Conservation (phyloP, 352 stramenopile species). For the Globisporangium carolinianum region DNA sequence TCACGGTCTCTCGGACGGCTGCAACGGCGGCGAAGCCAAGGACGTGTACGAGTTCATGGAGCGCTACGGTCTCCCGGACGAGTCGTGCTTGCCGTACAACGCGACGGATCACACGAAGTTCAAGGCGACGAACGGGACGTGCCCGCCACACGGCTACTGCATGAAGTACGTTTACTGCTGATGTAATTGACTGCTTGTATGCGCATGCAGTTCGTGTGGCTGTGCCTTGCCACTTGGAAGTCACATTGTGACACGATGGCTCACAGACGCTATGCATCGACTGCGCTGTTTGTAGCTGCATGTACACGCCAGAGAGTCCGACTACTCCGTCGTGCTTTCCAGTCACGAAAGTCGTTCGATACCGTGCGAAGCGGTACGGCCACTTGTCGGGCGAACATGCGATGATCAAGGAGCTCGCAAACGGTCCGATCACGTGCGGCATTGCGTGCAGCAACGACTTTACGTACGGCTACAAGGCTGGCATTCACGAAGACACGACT, state of each 20-base stretch:
- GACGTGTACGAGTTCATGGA: slow-evolving; percentile 66
- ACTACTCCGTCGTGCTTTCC: slow-evolving; percentile 46
- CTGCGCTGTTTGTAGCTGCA: slow-evolving; percentile 34
- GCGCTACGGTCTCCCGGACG: slow-evolving; percentile 44
- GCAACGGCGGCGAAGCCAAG: slow-evolving; percentile 38
- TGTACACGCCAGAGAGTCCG: slow-evolving; percentile 65
- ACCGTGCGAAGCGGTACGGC: slow-evolving; percentile 67
- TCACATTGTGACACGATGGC: slow-evolving; percentile 2
- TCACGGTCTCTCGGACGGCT: slow-evolving; percentile 45
- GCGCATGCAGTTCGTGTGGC: no score
- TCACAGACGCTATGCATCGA: neutral
- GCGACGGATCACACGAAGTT: slow-evolving; percentile 55
- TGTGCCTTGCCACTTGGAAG: neutral
- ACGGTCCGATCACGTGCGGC: slow-evolving; percentile 89
- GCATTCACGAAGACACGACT: slow-evolving; percentile 88
- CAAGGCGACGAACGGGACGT: slow-evolving; percentile 40
- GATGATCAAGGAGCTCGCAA: slow-evolving; percentile 80
- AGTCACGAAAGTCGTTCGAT: slow-evolving; percentile 75
- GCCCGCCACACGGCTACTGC: slow-evolving; percentile 53
- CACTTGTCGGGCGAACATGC: slow-evolving; percentile 57
- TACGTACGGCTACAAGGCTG: slow-evolving; percentile 89
- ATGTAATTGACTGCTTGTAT: no score
- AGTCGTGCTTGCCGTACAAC: slow-evolving; percentile 54
- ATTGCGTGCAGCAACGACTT: slow-evolving; percentile 89
- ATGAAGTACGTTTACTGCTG: slow-evolving; percentile 32